phyloP scores from a whole-genome alignment of 2,329 filamentous ascomycete species.

The Aspergillus sp. region DNA sequence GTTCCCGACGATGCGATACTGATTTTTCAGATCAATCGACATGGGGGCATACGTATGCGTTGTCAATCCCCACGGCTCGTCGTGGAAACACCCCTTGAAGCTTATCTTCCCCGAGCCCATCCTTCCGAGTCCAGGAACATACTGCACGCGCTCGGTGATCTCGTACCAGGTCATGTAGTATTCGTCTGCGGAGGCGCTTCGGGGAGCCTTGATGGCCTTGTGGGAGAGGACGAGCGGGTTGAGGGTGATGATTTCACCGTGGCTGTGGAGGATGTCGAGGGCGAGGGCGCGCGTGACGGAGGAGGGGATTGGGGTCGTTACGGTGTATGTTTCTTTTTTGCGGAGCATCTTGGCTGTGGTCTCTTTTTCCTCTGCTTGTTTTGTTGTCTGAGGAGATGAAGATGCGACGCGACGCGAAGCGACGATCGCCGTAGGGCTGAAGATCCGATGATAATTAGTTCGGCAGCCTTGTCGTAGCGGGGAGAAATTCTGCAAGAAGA shows the following conservation, averaged over 20 bases:
- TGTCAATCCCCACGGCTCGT: constrained; percentile 72
- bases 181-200: constrained; percentile 71
- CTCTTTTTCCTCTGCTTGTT: background rate
- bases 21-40: constrained; percentile 76
- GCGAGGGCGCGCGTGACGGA: constrained; percentile 71
- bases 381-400: too few relatives aligned
- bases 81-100: constrained; percentile 81
- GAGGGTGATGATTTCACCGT: constrained; percentile 82
- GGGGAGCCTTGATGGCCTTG: constrained; percentile 68
- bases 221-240: constrained; percentile 81
- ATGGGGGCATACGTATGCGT: constrained; percentile 85
- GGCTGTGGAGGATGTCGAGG: constrained; percentile 75
- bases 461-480: background rate
- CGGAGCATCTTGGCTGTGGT: background rate
- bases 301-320: constrained; percentile 75
- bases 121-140: constrained; percentile 65
- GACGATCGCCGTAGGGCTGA: background rate
- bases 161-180: constrained; percentile 76
- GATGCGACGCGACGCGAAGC: too few relatives aligned
- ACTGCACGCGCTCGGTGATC: constrained; percentile 75
- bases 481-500: background rate
- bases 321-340: constrained; percentile 54
- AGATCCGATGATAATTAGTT: background rate
- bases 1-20: constrained; percentile 76
- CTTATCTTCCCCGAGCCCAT: constrained; percentile 68